These are phyloP conservation scores for Xylaria acuta DNA, from an alignment of 495 filamentous ascomycete species.

Conservation along the genomic window DNA sequence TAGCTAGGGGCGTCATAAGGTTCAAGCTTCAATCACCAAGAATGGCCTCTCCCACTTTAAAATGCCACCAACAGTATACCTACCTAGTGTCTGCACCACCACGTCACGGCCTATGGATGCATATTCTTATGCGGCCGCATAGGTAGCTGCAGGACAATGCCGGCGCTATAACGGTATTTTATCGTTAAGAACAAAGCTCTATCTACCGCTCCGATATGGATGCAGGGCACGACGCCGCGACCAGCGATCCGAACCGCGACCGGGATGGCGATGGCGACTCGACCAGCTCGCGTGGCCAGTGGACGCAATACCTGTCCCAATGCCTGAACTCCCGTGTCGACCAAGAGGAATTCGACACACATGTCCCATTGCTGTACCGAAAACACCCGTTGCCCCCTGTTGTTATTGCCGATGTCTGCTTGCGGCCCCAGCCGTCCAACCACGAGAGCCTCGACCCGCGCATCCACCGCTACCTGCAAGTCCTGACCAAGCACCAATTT, in stretches of 20 bases:
- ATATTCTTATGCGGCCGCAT: neutral
- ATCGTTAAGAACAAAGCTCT: neutral
- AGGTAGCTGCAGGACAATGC: neutral
- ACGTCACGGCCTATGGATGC: neutral
- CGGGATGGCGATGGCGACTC: neutral
- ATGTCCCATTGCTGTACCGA: slow-evolving; percentile 45
- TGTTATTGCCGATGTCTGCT: slow-evolving; percentile 63
- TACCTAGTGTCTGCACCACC: neutral
- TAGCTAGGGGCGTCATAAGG: neutral
- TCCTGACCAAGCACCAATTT: slow-evolving; percentile 59
- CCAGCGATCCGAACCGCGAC: slow-evolving; percentile 6
- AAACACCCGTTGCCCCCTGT: slow-evolving; percentile 53
- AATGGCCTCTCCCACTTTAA: neutral
- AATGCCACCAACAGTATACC: neutral
- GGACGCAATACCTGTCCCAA: slow-evolving; percentile 54
- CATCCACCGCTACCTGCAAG: slow-evolving; percentile 67
- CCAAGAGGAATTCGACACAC: slow-evolving; percentile 52
- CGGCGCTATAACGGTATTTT: neutral
- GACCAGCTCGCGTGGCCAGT: slow-evolving; percentile 40
- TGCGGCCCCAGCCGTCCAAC: slow-evolving; percentile 59
- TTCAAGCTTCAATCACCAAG: neutral
- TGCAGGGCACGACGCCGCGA: neutral
- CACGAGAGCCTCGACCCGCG: slow-evolving; percentile 66
- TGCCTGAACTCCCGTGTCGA: slow-evolving; percentile 56
- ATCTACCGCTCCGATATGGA: neutral